A percentile compares a stretch with the other conserved stretches of the same genome.
Evolutionary conservation across 2,329 filamentous ascomycete genomes (phyloP).

Genomic region (Nemania bipapillata): DNA sequence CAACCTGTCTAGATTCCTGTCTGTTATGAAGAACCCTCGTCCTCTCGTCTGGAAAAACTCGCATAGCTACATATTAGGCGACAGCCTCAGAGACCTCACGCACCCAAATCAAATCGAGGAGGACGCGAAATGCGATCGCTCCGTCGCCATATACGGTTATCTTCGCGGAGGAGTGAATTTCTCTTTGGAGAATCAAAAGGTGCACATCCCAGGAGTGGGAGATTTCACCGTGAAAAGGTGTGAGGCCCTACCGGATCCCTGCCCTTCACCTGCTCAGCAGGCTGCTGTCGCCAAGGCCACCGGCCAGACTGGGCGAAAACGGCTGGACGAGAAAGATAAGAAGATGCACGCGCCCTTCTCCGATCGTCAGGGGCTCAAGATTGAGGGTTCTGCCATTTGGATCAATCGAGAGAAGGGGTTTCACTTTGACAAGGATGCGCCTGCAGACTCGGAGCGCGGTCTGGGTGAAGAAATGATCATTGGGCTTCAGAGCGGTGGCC

Average conservation of each 20-base stretch:
- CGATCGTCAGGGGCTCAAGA: slow-evolving; percentile 92
- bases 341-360: slow-evolving; percentile 97
- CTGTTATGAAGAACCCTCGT: slow-evolving; percentile 98
- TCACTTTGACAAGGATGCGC: slow-evolving; percentile 75
- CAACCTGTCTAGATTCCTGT: slow-evolving; percentile 93
- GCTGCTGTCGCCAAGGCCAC: slow-evolving; percentile 84
- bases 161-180: slow-evolving; percentile 95
- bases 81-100: slow-evolving; percentile 94
- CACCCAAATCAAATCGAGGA: slow-evolving; percentile 91
- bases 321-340: slow-evolving; percentile 96
- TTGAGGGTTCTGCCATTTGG: slow-evolving; percentile 97
- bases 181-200: slow-evolving; percentile 77
- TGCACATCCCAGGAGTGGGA: slow-evolving; percentile 92
- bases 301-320: slow-evolving; percentile 81
- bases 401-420: slow-evolving; percentile 77
- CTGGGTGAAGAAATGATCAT: slow-evolving; percentile 95
- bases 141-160: slow-evolving; percentile 91
- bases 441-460: slow-evolving; percentile 79
- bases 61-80: slow-evolving; percentile 91
- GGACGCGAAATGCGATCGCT: slow-evolving; percentile 88
- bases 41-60: slow-evolving; percentile 97
- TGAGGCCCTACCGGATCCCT: slow-evolving; percentile 90
- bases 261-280: slow-evolving; percentile 91
- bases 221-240: slow-evolving; percentile 86
- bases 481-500: slow-evolving; percentile 83